Evolutionary conservation across 2,329 filamentous ascomycete species (phyloP), one percentile per base, ranked within the genome.

Genomic region (Nemania abortiva): DNA sequence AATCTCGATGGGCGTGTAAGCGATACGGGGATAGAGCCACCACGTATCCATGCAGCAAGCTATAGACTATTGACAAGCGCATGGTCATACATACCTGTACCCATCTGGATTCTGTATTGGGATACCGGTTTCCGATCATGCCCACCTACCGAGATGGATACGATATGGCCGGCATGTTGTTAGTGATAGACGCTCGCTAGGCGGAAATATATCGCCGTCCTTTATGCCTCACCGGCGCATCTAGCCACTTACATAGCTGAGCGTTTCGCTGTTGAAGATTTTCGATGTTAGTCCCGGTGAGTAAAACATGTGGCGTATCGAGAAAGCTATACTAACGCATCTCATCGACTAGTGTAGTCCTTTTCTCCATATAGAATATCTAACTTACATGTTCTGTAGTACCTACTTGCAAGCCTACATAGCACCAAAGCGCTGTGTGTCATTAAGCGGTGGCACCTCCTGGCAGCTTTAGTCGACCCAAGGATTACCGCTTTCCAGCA

Each of bases 41-140:
- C 65, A 70, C 69, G 69, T 69, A 70, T 70, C 42, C 65, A 66
- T 70, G 69, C 69, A 70, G 65, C 65, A 54, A 61, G 65, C 65
- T 58, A 61, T 66, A 57, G 49, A 67, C 52, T 64, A 65, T 62
- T 68, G 60, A 52, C 42, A 39, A 60, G 58, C 63, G 63, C 63
- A 69, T 66, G 55, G 24, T 27, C 34, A 45, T 42, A 49, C 24
- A n/a, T 50, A 52, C 39, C 58, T 57, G 15, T 27, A 39, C 29
- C 62, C 39, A 7, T 47, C 22, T 61, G 22, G 39, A 57, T 61
- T 29, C 27, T 61, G 24, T 61, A 61, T 39, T 61, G 47, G 47
- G 39, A 37, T 65, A 34, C 54, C 42, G 60, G 50, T 61, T 61
- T 56, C 52, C 42, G 66, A 55, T 45, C 18, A 22, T 47, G 49